Evolutionary conservation across 805 yeast genomes (phyloP), one percentile per base, ranked within the genome.

Genomic region (Candida adriatica): DNA sequence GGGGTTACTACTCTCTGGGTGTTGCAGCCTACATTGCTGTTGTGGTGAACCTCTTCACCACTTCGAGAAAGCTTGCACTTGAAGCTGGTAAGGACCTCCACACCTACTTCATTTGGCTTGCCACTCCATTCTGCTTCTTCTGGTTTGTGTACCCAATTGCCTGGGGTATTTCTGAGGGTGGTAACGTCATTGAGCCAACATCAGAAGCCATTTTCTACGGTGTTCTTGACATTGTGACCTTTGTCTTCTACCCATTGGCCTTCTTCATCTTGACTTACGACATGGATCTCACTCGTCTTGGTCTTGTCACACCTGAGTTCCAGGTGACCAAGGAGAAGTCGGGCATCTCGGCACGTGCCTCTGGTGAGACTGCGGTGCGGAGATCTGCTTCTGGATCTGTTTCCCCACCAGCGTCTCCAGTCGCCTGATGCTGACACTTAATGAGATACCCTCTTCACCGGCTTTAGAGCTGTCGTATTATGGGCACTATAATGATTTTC

Each of bases 1-100:
- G 82, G 82, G 84, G 83, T 50, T 75, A 71, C 61, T 76, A 67
- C 53, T 42, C 70, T 36, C 57, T 61, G 30, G 62, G 62, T 18
- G 53, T 66, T 23, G 44, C 39, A 16, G 31, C 47, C 38, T 30
- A 49, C 26, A 26, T 51, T 16, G 42, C 39, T 16, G 45, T 53
- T 18, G 57, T 61, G 41, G 31, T 29, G 5, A 33, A 32, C 30
- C 26, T 38, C 28, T 29, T 35, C 16, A 26, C 21, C 10, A 30
- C 41, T 19, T 34, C 38, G 5, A 36, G 39, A 32, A 29, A 23
- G 17, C 17, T 19, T 10, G 31, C 35, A 6, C 17, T 27, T 6
- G 16, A 29, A 5, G 10, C 38, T 13, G 42, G 42, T 15, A 18
- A 29, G 20, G 42, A 24, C 21, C 37, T 24, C 19, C 45, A 18